Evolutionary conservation across 2,329 filamentous ascomycete genomes (phyloP).

Genomic region (Sclerotinia subarctica): DNA sequence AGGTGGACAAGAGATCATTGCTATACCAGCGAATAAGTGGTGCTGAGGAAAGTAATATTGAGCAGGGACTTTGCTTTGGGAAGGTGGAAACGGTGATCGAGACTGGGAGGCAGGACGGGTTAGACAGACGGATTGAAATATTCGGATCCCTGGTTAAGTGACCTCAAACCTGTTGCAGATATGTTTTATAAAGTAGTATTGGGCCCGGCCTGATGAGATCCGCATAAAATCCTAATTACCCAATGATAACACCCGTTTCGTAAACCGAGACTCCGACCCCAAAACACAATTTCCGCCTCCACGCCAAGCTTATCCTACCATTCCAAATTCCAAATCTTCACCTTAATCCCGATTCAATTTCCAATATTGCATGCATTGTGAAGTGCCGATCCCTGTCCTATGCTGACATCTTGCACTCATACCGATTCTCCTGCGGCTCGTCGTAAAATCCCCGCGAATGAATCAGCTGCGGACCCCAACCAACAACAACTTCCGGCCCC

Average conservation of each 20-base stretch:
- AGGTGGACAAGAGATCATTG: neutral
- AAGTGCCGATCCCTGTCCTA: neutral
- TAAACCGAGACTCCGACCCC: slow-evolving; percentile 10
- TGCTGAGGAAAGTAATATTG: neutral
- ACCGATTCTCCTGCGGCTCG: slow-evolving; percentile 17
- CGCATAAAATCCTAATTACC: neutral
- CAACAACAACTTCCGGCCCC: slow-evolving; percentile 24
- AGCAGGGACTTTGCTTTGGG: neutral
- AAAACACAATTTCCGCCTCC: neutral
- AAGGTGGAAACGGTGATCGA: neutral
- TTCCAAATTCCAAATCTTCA: neutral
- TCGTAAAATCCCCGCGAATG: slow-evolving; percentile 8
- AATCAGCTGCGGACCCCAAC: slow-evolving; percentile 20
- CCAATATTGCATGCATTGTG: neutral
- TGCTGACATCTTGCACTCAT: neutral
- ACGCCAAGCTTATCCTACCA: neutral
- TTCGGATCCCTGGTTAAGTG: neutral
- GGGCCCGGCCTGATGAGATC: neutral
- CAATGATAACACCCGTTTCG: neutral
- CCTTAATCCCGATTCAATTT: neutral
- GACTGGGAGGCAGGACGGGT: neutral
- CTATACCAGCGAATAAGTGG: neutral
- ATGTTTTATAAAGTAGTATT: neutral
- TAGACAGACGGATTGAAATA: neutral
- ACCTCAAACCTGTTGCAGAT: neutral